Conservation (phyloP, 2,329 filamentous ascomycete species). For the Colletotrichum coccodes region DNA sequence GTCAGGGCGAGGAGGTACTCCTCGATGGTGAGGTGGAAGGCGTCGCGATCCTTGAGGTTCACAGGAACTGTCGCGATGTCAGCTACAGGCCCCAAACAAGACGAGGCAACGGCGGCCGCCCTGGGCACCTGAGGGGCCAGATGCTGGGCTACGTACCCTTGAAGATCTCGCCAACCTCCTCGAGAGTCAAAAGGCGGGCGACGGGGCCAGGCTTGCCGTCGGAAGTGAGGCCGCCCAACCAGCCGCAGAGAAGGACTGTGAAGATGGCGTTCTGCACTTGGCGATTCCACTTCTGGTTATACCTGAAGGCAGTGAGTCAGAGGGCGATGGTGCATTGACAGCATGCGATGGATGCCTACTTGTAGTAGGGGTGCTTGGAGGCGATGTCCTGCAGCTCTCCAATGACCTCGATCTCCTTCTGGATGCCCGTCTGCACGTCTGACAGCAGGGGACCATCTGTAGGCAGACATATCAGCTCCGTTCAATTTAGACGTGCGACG, state of each 20-base stretch:
- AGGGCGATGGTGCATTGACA: not conserved
- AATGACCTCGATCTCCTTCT: slow-evolving; percentile 77
- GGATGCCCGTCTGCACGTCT: slow-evolving; percentile 77
- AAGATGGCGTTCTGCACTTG: slow-evolving; percentile 82
- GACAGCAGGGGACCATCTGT: slow-evolving; percentile 76
- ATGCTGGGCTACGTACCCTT: slow-evolving; percentile 63
- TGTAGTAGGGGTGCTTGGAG: slow-evolving; percentile 94
- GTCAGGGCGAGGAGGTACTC: slow-evolving; percentile 94
- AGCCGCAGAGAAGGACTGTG: slow-evolving; percentile 69
- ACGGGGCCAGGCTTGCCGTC: slow-evolving; percentile 63
- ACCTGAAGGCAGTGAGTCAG: slow-evolving; percentile 52
- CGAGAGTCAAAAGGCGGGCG: slow-evolving; percentile 82
- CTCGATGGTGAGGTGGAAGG: slow-evolving; percentile 96
- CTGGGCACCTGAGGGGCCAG: slow-evolving; percentile 1
- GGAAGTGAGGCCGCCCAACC: slow-evolving; percentile 78
- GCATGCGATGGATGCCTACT: slow-evolving; percentile 59
- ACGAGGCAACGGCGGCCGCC: not conserved
- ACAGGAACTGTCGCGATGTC: slow-evolving; percentile 74
- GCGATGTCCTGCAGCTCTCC: slow-evolving; percentile 77
- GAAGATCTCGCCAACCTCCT: slow-evolving; percentile 84
- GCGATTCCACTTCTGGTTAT: slow-evolving; percentile 87
- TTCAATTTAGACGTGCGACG: not conserved
- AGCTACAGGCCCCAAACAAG: not conserved
- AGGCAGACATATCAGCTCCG: slow-evolving; percentile 65
- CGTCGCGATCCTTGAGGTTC: slow-evolving; percentile 88